A percentile compares a stretch with the other conserved stretches of the same genome.
phyloP scores from a whole-genome alignment of 1,139 yeast species.

The Yamadazyma atmosphaerica region DNA sequence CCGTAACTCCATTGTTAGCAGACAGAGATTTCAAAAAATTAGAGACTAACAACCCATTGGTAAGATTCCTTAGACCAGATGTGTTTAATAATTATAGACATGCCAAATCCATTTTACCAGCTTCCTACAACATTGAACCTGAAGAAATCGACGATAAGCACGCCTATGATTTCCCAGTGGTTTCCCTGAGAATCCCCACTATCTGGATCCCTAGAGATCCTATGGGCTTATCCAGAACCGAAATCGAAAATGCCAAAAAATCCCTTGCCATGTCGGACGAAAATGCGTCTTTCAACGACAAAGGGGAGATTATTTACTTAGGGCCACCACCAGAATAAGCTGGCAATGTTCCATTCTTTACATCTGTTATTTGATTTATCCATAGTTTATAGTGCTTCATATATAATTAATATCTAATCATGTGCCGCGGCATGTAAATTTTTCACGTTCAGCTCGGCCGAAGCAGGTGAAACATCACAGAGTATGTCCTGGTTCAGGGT shows the following conservation, averaged over 20 bases:
- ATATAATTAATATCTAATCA: no score
- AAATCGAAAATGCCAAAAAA: conserved; percentile 51
- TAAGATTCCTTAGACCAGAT: conserved; percentile 66
- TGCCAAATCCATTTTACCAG: conserved; percentile 57
- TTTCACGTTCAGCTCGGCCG: not conserved
- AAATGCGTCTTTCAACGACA: conserved; percentile 62
- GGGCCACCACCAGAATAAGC: conserved; percentile 31
- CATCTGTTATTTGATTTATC: no score
- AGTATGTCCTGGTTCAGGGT: no score
- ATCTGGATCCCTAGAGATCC: conserved; percentile 91
- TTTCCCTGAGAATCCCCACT: conserved; percentile 61
- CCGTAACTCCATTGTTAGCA: conserved; percentile 50
- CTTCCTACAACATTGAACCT: conserved; percentile 36
- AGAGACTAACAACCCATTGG: conserved; percentile 29
- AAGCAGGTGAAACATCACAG: not conserved
- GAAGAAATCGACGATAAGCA: conserved; percentile 32
- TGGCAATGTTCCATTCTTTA: no score
- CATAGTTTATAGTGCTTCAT: no score
- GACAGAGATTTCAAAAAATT: conserved; percentile 47
- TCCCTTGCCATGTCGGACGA: conserved; percentile 58
- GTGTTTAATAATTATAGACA: conserved; percentile 57
- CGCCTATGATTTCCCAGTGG: conserved; percentile 71
- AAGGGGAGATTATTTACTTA: conserved; percentile 53
- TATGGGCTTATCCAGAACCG: conserved; percentile 68
- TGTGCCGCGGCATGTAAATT: no score